Evolutionary conservation across 2,329 filamentous ascomycete species (phyloP), one percentile per base, ranked within the genome.

Genomic region (Hirsutella thompsonii): DNA sequence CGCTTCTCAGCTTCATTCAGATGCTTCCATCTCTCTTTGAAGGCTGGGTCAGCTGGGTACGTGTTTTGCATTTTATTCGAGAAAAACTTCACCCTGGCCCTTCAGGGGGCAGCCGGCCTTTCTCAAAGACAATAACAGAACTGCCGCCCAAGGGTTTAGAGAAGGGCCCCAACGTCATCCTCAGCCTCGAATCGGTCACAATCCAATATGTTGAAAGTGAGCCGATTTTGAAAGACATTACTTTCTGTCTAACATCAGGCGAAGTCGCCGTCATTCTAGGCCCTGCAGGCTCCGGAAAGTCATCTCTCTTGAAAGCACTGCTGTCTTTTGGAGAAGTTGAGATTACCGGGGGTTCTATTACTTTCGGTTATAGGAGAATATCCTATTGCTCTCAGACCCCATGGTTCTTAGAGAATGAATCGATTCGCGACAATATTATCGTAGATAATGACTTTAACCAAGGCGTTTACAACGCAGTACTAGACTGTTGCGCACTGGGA

Each of bases 21-120:
- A 41, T 41, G 39, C 39, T 41, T 21, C 39, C 39, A 3, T 16
- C 16, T 21, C 20, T 41, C 19, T 28, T 41, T 13, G 16, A 35
- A 20, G 39, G 30, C 11, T 35, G 29, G 29, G 39, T 36, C 8
- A 41, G 39, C 23, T 41, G 30, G 30, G n/a, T 19, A 28, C 30
- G 39, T 1, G 34, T 41, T 20, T 28, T 28, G 14, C 20, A 13
- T 13, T 37, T 37, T 14, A 37, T 37, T 18, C 36, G 20, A 11
- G 36, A 37, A 26, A 20, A 11, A 4, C 20, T 11, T 37, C 20
- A n/a, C 20, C 11, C 14, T 26, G 14, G 4, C 20, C 8, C 36
- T n/a, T 6, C 6, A 4, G 21, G 36, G 19, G 23, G 23, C 23
- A 26, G 11, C 23, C 6, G 14, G 14, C 26, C 36, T 26, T 5